Evolutionary conservation across 805 yeast species (phyloP).

Genomic region (Candida sakaeoensis): DNA sequence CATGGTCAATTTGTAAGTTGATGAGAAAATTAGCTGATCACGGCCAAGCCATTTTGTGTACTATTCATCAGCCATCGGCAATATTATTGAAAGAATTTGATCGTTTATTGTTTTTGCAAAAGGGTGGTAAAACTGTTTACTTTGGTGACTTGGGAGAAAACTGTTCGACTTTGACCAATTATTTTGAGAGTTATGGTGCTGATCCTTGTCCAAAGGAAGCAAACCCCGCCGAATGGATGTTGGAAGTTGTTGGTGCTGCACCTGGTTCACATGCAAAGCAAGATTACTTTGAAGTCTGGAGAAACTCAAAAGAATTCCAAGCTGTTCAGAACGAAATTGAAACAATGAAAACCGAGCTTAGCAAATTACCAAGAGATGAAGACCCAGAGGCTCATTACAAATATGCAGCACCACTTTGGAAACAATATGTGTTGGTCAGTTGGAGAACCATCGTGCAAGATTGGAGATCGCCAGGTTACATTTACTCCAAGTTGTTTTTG

Average conservation of each 20-base stretch:
- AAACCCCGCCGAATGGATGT: conserved; percentile 59
- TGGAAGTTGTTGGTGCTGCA: conserved; percentile 27
- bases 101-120: conserved; percentile 61
- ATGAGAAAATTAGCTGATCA: conserved; percentile 31
- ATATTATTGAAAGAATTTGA: conserved; percentile 70
- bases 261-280: conserved; percentile 26
- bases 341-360: conserved; percentile 32
- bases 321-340: conserved; percentile 51
- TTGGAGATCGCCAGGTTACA: conserved; percentile 30
- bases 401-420: conserved; percentile 17
- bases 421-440: conserved; percentile 21
- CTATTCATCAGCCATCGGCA: conserved; percentile 83
- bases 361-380: conserved; percentile 17
- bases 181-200: conserved; percentile 66
- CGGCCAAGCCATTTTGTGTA: conserved; percentile 37
- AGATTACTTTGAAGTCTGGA: conserved; percentile 24
- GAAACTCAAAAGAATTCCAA: conserved; percentile 43
- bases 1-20: conserved; percentile 34
- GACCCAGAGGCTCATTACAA: conserved; percentile 13
- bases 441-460: conserved; percentile 37
- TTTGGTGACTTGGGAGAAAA: conserved; percentile 70
- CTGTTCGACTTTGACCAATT: conserved; percentile 52
- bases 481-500: conserved; percentile 48
- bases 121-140: conserved; percentile 72
- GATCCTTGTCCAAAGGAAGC: conserved; percentile 63